These are phyloP conservation scores for Mollisia scopiformis DNA, from an alignment of 2,329 filamentous ascomycete genomes.

Conservation along the genomic window DNA sequence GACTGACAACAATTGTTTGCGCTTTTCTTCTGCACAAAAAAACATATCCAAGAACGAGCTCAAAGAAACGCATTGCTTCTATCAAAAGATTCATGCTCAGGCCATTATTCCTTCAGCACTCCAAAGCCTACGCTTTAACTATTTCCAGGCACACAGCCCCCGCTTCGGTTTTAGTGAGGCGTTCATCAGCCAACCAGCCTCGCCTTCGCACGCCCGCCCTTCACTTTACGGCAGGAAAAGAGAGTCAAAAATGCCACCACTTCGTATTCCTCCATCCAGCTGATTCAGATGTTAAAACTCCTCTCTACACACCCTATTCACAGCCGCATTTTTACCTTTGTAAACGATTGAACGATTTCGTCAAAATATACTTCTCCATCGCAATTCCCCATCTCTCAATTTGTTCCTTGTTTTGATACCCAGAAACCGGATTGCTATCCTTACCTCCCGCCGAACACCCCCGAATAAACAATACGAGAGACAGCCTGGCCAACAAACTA, in stretches of 20 bases:
- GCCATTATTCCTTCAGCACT: too few relatives aligned
- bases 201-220: too few relatives aligned
- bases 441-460: too few relatives aligned
- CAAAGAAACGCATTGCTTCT: too few relatives aligned
- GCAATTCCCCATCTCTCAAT: too few relatives aligned
- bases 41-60: too few relatives aligned
- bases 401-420: slow-evolving; percentile 1
- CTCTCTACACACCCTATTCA: neutral
- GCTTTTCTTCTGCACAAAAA: too few relatives aligned
- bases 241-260: neutral
- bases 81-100: too few relatives aligned
- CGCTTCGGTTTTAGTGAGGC: too few relatives aligned
- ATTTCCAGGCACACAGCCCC: slow-evolving; percentile 5
- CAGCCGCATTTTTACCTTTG: neutral
- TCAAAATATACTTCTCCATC: neutral
- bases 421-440: slow-evolving; percentile 14
- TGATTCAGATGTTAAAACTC: neutral
- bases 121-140: neutral
- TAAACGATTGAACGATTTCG: neutral
- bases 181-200: slow-evolving; percentile 13
- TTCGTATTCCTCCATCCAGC: neutral
- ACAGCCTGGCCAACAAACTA: neutral
- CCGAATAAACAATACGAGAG: slow-evolving; percentile 6
- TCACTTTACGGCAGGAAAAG: too few relatives aligned
- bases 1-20: too few relatives aligned